Conservation (phyloP, 129 eudicot species). For the Glebionis coronaria region DNA sequence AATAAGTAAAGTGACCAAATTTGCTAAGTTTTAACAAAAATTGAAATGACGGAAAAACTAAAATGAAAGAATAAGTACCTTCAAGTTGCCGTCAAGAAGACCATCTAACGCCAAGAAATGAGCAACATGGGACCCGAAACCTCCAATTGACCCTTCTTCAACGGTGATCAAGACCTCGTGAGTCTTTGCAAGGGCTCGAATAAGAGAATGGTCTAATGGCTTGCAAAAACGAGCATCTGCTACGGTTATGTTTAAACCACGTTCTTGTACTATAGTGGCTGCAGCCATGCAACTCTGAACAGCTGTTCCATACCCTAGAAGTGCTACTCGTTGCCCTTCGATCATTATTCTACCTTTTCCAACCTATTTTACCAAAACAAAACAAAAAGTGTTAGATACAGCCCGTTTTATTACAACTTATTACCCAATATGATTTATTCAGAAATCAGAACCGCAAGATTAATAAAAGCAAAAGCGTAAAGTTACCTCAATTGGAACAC, state of each 20-base stretch:
- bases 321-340: slow-evolving; percentile 87
- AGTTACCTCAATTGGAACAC: slow-evolving; percentile 75
- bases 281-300: slow-evolving; percentile 87
- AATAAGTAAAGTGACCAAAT: too few species aligned
- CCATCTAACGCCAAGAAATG: slow-evolving; percentile 93
- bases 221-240: slow-evolving; percentile 98
- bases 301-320: slow-evolving; percentile 84
- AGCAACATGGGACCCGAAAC: slow-evolving; percentile 89
- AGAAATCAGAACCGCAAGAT: too few species aligned
- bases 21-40: too few species aligned
- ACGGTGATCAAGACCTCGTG: slow-evolving; percentile 86
- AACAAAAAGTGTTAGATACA: not conserved
- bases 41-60: too few species aligned
- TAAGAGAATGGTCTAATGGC: slow-evolving; percentile 76
- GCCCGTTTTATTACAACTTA: too few species aligned
- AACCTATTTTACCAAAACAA: slow-evolving; percentile 35
- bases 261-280: slow-evolving; percentile 51
- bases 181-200: slow-evolving; percentile 68
- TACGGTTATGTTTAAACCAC: slow-evolving; percentile 66
- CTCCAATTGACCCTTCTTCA: slow-evolving; percentile 96
- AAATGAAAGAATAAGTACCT: slow-evolving; percentile 39
- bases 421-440: too few species aligned
- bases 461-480: not conserved
- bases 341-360: slow-evolving; percentile 84
- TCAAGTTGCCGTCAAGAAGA: slow-evolving; percentile 71